Conservation (phyloP, 2,329 filamentous ascomycete species). For the Neofusicoccum kwambonambiense region DNA sequence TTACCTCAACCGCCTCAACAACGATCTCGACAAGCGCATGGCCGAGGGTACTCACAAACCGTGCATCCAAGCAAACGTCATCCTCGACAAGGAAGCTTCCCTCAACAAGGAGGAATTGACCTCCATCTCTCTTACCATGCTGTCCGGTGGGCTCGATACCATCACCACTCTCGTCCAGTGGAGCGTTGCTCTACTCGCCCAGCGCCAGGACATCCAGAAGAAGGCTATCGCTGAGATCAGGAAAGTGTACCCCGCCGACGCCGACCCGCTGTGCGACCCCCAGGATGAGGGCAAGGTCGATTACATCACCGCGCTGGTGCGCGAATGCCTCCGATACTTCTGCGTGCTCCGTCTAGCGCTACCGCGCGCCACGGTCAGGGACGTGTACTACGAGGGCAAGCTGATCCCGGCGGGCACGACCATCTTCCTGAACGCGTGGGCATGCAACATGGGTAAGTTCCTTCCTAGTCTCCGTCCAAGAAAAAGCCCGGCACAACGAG, state of each 20-base stretch:
- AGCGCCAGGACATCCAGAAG: constrained; percentile 61
- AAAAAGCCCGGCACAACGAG: too few species aligned
- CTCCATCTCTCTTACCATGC: constrained; percentile 66
- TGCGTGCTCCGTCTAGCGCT: constrained; percentile 63
- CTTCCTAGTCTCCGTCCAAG: neutral
- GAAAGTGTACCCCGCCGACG: constrained; percentile 48
- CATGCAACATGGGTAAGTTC: constrained; percentile 63
- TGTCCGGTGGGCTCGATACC: constrained; percentile 66
- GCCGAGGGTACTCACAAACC: constrained; percentile 60
- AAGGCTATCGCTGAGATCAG: constrained; percentile 59
- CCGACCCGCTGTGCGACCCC: constrained; percentile 59
- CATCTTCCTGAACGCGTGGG: constrained; percentile 66
- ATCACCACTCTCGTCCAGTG: constrained; percentile 65
- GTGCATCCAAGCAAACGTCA: constrained; percentile 67
- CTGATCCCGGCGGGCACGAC: constrained; percentile 62
- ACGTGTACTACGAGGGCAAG: constrained; percentile 58
- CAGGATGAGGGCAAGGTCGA: constrained; percentile 63
- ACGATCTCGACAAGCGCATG: constrained; percentile 60
- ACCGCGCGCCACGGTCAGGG: constrained; percentile 60
- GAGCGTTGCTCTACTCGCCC: constrained; percentile 61
- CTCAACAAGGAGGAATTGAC: constrained; percentile 63
- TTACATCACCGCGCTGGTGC: constrained; percentile 63
- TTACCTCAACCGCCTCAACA: constrained; percentile 59
- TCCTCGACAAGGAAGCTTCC: constrained; percentile 62
- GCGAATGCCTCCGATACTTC: constrained; percentile 62